phyloP scores from a whole-genome alignment of 225 moss, liverwort and hornwort genomes.

The Straminergon stramineum region DNA sequence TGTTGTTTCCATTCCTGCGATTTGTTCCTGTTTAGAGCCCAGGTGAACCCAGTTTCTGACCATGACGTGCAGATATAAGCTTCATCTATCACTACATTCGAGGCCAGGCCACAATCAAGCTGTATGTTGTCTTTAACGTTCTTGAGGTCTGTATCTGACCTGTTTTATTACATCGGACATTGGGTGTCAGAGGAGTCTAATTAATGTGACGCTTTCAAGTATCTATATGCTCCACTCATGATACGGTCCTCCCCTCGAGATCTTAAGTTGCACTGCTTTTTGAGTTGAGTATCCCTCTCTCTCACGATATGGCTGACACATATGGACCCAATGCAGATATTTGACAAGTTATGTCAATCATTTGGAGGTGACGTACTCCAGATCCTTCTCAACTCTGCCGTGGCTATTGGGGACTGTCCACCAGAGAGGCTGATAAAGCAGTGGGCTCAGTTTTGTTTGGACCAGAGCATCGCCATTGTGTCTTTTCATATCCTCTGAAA shows the following conservation, averaged over 20 bases:
- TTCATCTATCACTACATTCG: constrained; percentile 97
- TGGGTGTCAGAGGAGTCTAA: background rate
- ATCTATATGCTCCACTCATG: background rate
- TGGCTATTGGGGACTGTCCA: constrained; percentile 59
- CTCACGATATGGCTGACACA: background rate
- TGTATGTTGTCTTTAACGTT: constrained; percentile 96
- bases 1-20: background rate
- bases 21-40: background rate
- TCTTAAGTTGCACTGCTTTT: background rate
- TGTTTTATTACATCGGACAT: background rate
- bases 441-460: constrained; percentile 70
- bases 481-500: constrained; percentile 79
- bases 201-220: background rate
- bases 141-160: constrained; percentile 65
- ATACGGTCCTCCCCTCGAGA: background rate
- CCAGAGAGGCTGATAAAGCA: constrained; percentile 55
- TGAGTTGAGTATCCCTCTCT: background rate
- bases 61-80: constrained; percentile 74
- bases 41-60: background rate
- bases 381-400: constrained; percentile 89
- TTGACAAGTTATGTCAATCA: constrained; percentile 97
- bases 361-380: constrained; percentile 95
- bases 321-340: constrained; percentile 62
- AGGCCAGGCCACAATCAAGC: constrained; percentile 87
- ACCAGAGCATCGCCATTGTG: constrained; percentile 79